Evolutionary conservation across 73 alveolate species (phyloP), one percentile per base, ranked within the genome.

Genomic region (Tetrahymena malaccensis): DNA sequence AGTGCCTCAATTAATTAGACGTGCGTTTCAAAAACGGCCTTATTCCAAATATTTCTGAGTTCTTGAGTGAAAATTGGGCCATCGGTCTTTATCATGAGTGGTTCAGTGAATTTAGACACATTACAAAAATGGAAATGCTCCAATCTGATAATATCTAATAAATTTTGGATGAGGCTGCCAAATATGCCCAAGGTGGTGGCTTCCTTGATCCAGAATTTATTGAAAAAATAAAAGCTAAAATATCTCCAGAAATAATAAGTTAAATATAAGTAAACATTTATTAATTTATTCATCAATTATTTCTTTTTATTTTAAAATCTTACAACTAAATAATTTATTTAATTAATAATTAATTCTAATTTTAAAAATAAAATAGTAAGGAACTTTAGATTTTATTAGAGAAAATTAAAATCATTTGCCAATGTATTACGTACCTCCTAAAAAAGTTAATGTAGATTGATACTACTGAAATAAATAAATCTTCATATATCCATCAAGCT

Each of bases 51-150:
- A 99, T 99, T 16, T 99, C 99, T 58, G 99, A 98, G 96, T 99
- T 99, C 98, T 95, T 99, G 55, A 93, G 98, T 21, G 99, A 99
- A 96, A 99, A 99, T 98, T 99, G 99, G 99, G 99, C 99, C 7
- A 97, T 99, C 34, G 99, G 99, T 13, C 98, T 99, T 84, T 99
- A 99, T 96, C 99, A 99, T 96, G 99, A 99, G 95, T 98, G 99
- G 99, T 99, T 99, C 97, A 99, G 99, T 94, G 99, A 99, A 94
- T 98, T 99, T 97, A 98, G 99, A 96, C 97, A 98, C 83, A 98
- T 98, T 50, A 97, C 98, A 96, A 97, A 99, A 98, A 96, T 95
- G 84, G 98, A 98, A 11, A 84, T 98, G 94, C 95, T 97, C 37
- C 95, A 98, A 55, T 85, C 97, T 85, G 96, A 94, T 85, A 98